Evolutionary conservation across 2,329 filamentous ascomycete species (phyloP), one percentile per base, ranked within the genome.

Genomic region (Ascochyta viciae-villosae): DNA sequence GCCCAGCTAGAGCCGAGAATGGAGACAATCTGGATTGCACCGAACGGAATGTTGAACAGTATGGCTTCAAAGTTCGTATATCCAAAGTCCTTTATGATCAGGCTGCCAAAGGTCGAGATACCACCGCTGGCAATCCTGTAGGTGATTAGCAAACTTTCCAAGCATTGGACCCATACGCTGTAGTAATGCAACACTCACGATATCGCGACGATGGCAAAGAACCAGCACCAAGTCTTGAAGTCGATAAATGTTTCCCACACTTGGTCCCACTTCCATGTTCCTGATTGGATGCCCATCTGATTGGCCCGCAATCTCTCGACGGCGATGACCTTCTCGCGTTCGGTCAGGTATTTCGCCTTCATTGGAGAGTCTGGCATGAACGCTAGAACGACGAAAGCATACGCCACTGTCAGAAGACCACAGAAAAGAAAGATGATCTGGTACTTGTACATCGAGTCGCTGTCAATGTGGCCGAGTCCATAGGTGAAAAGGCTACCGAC

Each of bases 241-340:
- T 68, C 66, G 6, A 60, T 33, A 9, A 66, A 48, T 6, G 65
- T 66, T 40, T 68, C 66, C 51, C 61, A 58, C 1, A 66, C 57
- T 42, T 68, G 66, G 40, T 94, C 84, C 89, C 90, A 94, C 77
- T 91, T 84, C 91, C 91, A 95, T 0, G 88, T 85, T 41, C 83
- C 78, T 66, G 92, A 89, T 45, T 90, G 87, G 33, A 84, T 81
- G 26, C 87, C 89, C 23, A 67, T 70, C 33, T 66, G 63, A 26
- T 68, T 66, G 1, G 61, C 57, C 5, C 60, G 39, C 5, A 70
- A 38, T 19, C 67, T 60, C 44, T 67, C 62, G 2, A 64, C 60
- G 0, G 65, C 65, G 35, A 65, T 61, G 29, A 61, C 31, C 12
- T 52, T 53, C 40, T 68, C 67, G 15, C 62, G 57, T 19, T 63